Evolutionary conservation across 768 basidiomycete species (phyloP), one percentile per base, ranked within the genome.

Genomic region (Lactarius trivialis): DNA sequence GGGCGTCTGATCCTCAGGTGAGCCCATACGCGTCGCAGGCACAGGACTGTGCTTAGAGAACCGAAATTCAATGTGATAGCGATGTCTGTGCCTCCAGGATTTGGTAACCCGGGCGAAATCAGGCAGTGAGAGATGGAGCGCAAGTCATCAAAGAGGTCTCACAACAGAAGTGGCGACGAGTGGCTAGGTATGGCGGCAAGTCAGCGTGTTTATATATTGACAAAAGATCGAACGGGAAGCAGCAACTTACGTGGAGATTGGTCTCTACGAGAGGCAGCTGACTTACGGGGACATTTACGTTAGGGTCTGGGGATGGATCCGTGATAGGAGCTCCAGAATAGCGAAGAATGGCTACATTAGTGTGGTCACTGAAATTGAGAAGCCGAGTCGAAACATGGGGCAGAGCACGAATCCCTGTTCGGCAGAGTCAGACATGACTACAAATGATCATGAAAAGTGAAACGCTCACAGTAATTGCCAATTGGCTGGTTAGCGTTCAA

Each of bases 401-500:
- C 0, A 64, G 58, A 68, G 57, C 28, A 71, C 74, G 71, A 33
- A 60, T 62, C 69, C 66, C 53, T 68, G 60, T 43, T 56, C 8
- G 9, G 24, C 43, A 58, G 12, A 39, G 30, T 55, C n/a, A 1
- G 14, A 49, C 30, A 21, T 36, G 9, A 34, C 45, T 28, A 17
- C n/a, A 48, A 53, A 51, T 12, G 56, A 56, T 11, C 48, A 43
- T 5, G 61, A 57, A 2, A 37, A 14, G 59, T 24, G 21, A 61
- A 55, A 53, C 63, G 69, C 66, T 36, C 36, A 80, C 79, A 81
- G 67, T 81, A 82, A 65, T 81, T 82, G 41, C 66, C 72, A 12
- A 78, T 71, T 8, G 72, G 66, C 60, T 79, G 73, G 65, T 76
- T 73, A 8, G 80, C 79, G 1, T 73, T 71, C 17, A 82, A 68